phyloP scores from a whole-genome alignment of 371 early-diverging fungal species.

The Apophysomyces sp. region DNA sequence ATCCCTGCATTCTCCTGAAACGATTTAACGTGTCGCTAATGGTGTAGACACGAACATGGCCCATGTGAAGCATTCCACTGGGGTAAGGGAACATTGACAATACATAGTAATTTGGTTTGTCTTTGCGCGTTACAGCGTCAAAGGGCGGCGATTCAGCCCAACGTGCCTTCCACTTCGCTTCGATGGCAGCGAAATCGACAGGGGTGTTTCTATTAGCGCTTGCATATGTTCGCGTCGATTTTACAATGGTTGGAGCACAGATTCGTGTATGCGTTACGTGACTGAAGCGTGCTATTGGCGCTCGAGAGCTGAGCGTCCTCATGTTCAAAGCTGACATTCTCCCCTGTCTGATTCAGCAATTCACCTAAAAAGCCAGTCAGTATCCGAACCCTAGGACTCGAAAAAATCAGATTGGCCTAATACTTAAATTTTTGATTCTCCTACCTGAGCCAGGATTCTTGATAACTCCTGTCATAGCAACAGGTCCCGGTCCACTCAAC shows the following conservation, averaged over 20 bases:
- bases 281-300: not conserved
- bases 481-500: too few species aligned
- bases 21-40: constrained; percentile 87
- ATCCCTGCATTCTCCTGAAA: constrained; percentile 74
- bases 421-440: too few species aligned
- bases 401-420: not conserved
- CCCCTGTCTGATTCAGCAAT: not conserved
- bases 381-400: too few species aligned
- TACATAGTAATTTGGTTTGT: constrained; percentile 70
- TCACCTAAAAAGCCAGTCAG: too few species aligned
- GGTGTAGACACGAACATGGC: constrained; percentile 93
- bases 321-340: not conserved
- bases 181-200: constrained; percentile 46
- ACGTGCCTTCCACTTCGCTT: constrained; percentile 59
- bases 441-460: too few species aligned
- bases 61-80: constrained; percentile 92
- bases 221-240: not conserved
- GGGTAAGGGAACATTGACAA: constrained; percentile 97
- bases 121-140: not conserved
- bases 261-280: not conserved
- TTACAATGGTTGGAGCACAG: not conserved
- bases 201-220: constrained; percentile 4
- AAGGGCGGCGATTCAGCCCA: constrained; percentile 43
- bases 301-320: not conserved
- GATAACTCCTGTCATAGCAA: too few species aligned